Evolutionary conservation across 257 asterid genomes (phyloP).

Genomic region (Solanum microdontum): DNA sequence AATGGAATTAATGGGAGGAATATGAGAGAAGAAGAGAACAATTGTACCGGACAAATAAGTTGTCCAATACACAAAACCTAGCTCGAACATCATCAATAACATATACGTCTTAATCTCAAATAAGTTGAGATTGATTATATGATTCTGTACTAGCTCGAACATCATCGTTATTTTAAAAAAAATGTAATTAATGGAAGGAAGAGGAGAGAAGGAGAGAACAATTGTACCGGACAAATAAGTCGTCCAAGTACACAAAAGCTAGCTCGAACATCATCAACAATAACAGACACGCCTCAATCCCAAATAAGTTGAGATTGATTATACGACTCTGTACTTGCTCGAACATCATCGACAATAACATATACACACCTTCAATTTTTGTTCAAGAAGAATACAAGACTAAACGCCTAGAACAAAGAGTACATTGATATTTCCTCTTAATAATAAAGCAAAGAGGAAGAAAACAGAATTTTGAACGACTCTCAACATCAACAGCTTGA

Average conservation of each 20-base stretch:
- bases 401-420: conserved; percentile 40
- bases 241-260: too few relatives aligned
- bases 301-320: too few relatives aligned
- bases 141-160: neutral
- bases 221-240: too few relatives aligned
- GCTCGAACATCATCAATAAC: neutral
- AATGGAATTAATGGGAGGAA: too few relatives aligned
- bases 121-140: too few relatives aligned
- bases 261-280: neutral
- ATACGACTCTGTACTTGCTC: neutral
- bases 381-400: conserved; percentile 22
- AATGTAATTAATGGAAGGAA: too few relatives aligned
- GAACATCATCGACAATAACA: neutral
- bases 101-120: too few relatives aligned
- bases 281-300: too few relatives aligned
- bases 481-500: conserved; percentile 33
- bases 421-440: conserved; percentile 45
- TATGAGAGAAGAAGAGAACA: too few relatives aligned
- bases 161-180: neutral
- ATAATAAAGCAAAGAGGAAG: conserved; percentile 40
- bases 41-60: too few relatives aligned
- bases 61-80: too few relatives aligned
- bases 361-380: neutral
- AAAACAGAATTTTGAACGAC: conserved; percentile 27
- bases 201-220: too few relatives aligned